Conservation (phyloP, 345 rosid species). For the Anacardium occidentale region DNA sequence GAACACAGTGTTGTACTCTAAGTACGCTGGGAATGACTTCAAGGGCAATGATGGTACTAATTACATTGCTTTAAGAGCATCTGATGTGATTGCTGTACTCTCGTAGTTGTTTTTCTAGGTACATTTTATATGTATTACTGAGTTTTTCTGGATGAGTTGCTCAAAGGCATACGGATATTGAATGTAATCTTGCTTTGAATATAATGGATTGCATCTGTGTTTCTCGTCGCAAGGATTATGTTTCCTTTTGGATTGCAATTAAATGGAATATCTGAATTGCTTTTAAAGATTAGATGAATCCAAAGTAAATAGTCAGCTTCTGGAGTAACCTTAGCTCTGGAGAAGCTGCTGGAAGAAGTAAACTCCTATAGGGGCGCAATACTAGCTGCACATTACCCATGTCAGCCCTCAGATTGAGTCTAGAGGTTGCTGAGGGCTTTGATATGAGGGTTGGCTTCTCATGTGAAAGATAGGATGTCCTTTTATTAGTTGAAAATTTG, state of each 20-base stretch:
- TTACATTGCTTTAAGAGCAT: slow-evolving; percentile 77
- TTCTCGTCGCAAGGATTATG: not conserved
- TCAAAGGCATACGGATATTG: slow-evolving; percentile 24
- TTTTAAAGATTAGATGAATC: too few relatives aligned
- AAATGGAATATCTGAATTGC: not conserved
- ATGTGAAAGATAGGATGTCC: too few relatives aligned
- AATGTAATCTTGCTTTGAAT: slow-evolving; percentile 7
- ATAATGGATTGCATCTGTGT: slow-evolving; percentile 11
- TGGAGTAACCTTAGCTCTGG: not conserved
- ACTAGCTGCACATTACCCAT: too few relatives aligned
- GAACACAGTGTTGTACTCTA: slow-evolving; percentile 80
- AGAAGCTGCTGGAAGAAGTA: too few relatives aligned
- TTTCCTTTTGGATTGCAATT: too few relatives aligned
- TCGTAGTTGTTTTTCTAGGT: slow-evolving; percentile 42
- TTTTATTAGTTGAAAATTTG: too few relatives aligned
- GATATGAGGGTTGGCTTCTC: too few relatives aligned
- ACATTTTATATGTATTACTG: slow-evolving; percentile 18
- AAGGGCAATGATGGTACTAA: slow-evolving; percentile 71
- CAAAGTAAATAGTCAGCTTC: too few relatives aligned
- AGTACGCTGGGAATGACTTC: slow-evolving; percentile 90
- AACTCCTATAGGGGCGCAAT: too few relatives aligned
- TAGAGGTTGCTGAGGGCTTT: too few relatives aligned
- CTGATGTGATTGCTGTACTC: slow-evolving; percentile 93
- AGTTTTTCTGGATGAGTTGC: slow-evolving; percentile 29
- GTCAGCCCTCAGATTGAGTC: too few relatives aligned